Conservation (phyloP, 73 alveolate species). For the Durusdinium trenchii region DNA sequence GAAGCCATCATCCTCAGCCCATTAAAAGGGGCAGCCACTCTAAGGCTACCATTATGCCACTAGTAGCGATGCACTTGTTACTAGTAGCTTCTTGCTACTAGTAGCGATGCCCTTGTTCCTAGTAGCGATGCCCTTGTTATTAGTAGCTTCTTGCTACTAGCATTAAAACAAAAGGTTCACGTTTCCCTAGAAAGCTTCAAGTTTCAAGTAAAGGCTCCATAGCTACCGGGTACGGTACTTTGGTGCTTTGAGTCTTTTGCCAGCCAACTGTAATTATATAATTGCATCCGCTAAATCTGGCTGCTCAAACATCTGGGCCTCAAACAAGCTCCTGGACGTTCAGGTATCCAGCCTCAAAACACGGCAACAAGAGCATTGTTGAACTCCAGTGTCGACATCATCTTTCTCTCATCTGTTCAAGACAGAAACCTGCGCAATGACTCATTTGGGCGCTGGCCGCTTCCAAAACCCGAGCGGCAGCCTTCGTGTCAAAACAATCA, state of each 20-base stretch:
- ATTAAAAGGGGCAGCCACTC: neutral
- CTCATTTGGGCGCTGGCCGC: neutral
- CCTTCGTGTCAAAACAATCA: too few species aligned
- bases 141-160: too few species aligned
- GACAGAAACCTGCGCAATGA: too few species aligned
- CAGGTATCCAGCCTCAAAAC: constrained; percentile 55
- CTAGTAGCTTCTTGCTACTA: neutral
- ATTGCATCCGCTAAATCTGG: too few species aligned
- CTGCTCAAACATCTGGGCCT: neutral
- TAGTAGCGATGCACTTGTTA: neutral
- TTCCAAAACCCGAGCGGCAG: constrained; percentile 35
- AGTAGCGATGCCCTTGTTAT: neutral
- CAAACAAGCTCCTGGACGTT: constrained; percentile 49
- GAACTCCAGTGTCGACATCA: neutral
- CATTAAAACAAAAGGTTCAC: too few species aligned
- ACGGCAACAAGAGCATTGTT: neutral
- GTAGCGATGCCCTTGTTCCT: neutral
- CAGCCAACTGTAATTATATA: too few species aligned
- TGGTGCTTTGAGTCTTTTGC: too few species aligned
- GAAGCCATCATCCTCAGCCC: constrained; percentile 78
- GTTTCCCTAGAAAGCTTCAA: too few species aligned
- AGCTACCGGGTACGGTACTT: too few species aligned
- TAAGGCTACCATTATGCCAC: neutral
- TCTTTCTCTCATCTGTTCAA: too few species aligned
- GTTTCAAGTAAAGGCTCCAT: too few species aligned